Conservation (phyloP, 1,284 basidiomycete genomes). For the Athelia sp. region DNA sequence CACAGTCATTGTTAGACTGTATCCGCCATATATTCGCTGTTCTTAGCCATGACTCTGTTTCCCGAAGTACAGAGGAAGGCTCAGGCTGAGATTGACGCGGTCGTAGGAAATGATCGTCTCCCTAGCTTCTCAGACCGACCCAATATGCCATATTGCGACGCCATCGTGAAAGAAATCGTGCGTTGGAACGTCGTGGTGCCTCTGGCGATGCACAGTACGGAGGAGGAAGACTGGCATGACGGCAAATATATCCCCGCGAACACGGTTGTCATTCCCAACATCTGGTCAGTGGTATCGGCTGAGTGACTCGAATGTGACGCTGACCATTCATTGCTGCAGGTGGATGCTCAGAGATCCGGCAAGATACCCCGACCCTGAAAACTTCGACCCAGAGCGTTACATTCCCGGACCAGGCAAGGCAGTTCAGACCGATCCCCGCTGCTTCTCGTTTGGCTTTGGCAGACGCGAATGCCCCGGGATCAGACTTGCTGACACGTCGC, state of each 20-base stretch:
- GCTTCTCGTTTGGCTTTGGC: slow-evolving; percentile 14
- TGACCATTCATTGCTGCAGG: slow-evolving; percentile 4
- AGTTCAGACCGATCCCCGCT: slow-evolving; percentile 12
- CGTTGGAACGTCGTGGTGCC: slow-evolving; percentile 5
- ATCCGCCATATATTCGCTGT: neutral
- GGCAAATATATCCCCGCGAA: too few relatives aligned
- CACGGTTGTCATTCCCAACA: too few relatives aligned
- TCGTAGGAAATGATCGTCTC: slow-evolving; percentile 16
- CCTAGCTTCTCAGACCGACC: slow-evolving; percentile 10
- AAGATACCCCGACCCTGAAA: slow-evolving; percentile 14
- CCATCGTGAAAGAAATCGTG: slow-evolving; percentile 11
- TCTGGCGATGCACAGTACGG: too few relatives aligned
- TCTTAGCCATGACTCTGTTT: slow-evolving; percentile 6
- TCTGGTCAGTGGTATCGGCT: slow-evolving; percentile 3
- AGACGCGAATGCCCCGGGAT: slow-evolving; percentile 16
- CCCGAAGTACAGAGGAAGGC: slow-evolving; percentile 20
- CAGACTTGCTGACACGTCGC: slow-evolving; percentile 16
- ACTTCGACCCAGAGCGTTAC: slow-evolving; percentile 24
- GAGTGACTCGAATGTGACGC: too few relatives aligned
- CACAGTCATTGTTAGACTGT: neutral
- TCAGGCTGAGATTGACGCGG: slow-evolving; percentile 19
- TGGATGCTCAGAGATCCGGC: slow-evolving; percentile 3
- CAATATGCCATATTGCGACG: slow-evolving; percentile 11
- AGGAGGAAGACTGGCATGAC: too few relatives aligned
- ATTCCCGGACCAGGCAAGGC: slow-evolving; percentile 5